phyloP scores from a whole-genome alignment of 805 yeast species.

The Clavispora fructus region DNA sequence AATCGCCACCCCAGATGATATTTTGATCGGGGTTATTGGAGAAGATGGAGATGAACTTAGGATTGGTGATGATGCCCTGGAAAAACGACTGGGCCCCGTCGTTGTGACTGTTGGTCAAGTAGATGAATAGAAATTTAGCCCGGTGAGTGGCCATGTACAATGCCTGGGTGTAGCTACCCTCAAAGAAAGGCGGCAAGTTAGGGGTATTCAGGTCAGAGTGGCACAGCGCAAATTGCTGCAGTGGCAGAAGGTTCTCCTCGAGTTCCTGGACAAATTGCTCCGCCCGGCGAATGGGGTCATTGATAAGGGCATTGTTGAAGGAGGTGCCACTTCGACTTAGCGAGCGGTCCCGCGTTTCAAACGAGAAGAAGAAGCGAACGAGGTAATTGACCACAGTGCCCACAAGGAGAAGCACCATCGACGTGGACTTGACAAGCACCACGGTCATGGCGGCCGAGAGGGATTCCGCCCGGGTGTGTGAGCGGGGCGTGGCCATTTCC shows the following conservation, averaged over 20 bases:
- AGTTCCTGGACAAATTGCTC: slow-evolving; percentile 46
- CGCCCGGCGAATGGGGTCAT: slow-evolving; percentile 51
- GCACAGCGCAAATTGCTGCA: slow-evolving; percentile 13
- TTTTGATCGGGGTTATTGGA: slow-evolving; percentile 36
- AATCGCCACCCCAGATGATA: slow-evolving; percentile 84
- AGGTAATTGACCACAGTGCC: not conserved
- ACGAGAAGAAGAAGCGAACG: not conserved
- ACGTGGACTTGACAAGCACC: not conserved
- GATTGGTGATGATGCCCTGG: slow-evolving; percentile 48
- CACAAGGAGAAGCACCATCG: not conserved
- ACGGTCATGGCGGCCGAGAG: not conserved
- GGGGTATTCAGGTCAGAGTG: slow-evolving; percentile 4
- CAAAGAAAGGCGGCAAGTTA: slow-evolving; percentile 46
- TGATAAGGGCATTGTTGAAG: slow-evolving; percentile 16
- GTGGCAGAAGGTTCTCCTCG: slow-evolving; percentile 39
- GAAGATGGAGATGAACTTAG: slow-evolving; percentile 39
- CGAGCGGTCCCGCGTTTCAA: not conserved
- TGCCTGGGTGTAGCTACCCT: slow-evolving; percentile 79
- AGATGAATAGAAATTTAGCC: slow-evolving; percentile 67
- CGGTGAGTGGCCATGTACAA: slow-evolving; percentile 63
- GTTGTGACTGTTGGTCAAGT: slow-evolving; percentile 67
- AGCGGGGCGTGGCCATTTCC: not conserved
- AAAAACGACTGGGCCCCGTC: slow-evolving; percentile 55
- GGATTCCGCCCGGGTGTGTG: not conserved
- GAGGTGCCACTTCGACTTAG: not conserved